phyloP scores from a whole-genome alignment of 2,329 filamentous ascomycete species.

The Apiospora hydei region DNA sequence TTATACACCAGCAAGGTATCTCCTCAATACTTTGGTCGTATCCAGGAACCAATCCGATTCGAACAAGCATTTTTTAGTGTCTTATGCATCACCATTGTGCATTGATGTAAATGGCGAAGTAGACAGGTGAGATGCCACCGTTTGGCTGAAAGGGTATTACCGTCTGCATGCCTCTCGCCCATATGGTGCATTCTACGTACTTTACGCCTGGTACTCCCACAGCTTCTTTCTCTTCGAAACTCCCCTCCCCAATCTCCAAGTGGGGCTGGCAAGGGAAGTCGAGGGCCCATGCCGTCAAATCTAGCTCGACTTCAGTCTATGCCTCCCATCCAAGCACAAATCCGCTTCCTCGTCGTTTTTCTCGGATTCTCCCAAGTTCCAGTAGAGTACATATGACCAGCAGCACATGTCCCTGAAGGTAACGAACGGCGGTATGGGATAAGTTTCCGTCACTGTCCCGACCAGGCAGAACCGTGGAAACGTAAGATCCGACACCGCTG shows the following conservation, averaged over 20 bases:
- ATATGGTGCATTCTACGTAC: neutral
- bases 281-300: neutral
- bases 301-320: neutral
- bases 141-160: neutral
- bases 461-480: neutral
- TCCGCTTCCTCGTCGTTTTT: neutral
- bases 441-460: neutral
- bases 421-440: neutral
- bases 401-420: neutral
- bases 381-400: neutral
- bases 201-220: too few species aligned
- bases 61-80: neutral
- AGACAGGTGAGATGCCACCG: neutral
- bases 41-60: neutral
- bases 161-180: neutral
- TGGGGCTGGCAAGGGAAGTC: too few species aligned
- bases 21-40: neutral
- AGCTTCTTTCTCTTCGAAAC: too few species aligned
- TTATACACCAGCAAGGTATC: neutral
- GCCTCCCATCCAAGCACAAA: neutral
- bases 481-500: neutral
- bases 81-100: neutral
- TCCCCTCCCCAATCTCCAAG: neutral
- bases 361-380: neutral
- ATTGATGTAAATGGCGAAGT: neutral